A percentile compares a stretch with the other conserved stretches of the same genome.
Evolutionary conservation across 441 rosid species (phyloP).

Genomic region (Mallotus repandus): DNA sequence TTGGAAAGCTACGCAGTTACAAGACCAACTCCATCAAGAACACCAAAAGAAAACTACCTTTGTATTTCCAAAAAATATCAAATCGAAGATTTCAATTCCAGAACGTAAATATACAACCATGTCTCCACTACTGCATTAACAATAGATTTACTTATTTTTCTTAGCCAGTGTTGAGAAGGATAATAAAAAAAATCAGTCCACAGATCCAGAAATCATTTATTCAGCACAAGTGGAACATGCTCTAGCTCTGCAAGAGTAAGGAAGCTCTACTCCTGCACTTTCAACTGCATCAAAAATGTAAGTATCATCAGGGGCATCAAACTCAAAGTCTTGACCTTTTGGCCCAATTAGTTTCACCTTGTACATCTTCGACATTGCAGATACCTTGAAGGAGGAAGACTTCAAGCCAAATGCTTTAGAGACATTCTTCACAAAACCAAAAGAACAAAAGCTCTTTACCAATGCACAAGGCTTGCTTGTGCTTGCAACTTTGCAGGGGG

Average conservation of each 20-base stretch:
- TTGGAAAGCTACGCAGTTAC: too few species aligned
- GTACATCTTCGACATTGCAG: conserved; percentile 55
- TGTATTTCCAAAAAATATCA: too few species aligned
- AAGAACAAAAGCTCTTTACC: neutral
- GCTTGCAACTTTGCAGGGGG: too few species aligned
- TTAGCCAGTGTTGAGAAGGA: too few species aligned
- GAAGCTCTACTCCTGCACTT: conserved; percentile 74
- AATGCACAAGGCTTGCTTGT: too few species aligned
- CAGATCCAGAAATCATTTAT: conserved; percentile 49
- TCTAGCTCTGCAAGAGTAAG: conserved; percentile 87
- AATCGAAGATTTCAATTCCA: too few species aligned
- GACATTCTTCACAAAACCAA: conserved; percentile 24
- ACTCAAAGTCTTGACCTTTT: conserved; percentile 49
- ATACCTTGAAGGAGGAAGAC: conserved; percentile 37
- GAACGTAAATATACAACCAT: too few species aligned
- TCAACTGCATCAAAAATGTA: conserved; percentile 82
- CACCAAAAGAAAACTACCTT: too few species aligned
- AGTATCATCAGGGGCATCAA: conserved; percentile 57
- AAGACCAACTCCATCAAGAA: too few species aligned
- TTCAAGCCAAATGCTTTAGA: conserved; percentile 34
- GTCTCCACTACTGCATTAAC: too few species aligned
- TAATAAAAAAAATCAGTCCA: conserved; percentile 27
- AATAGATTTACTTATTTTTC: too few species aligned
- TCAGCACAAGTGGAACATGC: conserved; percentile 90
- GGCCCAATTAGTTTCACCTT: conserved; percentile 81